Evolutionary conservation across 129 eudicot genomes (phyloP).

Genomic region (Dittrichia graveolens): DNA sequence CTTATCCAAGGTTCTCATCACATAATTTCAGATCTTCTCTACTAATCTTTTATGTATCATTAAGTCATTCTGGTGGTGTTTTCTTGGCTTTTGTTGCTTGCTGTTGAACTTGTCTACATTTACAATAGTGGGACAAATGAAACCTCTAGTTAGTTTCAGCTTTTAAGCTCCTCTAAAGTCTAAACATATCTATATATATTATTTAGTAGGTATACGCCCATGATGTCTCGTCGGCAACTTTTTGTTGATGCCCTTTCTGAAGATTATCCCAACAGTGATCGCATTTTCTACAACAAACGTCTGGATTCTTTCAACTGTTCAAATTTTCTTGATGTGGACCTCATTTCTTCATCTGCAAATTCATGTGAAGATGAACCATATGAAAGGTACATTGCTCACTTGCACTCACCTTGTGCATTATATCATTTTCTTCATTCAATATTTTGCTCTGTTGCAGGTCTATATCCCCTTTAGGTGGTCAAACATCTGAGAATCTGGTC

Average conservation of each 20-base stretch:
- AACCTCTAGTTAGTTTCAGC: neutral
- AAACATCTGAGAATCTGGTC: conserved; percentile 49
- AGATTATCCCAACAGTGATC: conserved; percentile 50
- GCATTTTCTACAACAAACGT: conserved; percentile 43
- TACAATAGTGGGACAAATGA: neutral
- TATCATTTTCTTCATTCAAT: neutral
- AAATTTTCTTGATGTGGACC: conserved; percentile 75
- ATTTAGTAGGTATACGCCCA: conserved; percentile 48
- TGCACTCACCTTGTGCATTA: neutral
- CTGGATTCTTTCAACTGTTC: conserved; percentile 59
- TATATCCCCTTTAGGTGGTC: conserved; percentile 51
- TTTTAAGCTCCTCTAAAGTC: neutral
- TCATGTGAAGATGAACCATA: conserved; percentile 78
- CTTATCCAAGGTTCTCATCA: conserved; percentile 61
- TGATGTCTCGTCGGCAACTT: conserved; percentile 49
- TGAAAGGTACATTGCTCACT: conserved; percentile 50
- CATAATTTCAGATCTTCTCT: neutral
- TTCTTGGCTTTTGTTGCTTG: conserved; percentile 1
- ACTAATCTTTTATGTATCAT: neutral
- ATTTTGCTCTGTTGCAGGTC: conserved; percentile 47
- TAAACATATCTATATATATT: neutral
- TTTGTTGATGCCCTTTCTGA: conserved; percentile 38
- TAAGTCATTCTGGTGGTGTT: neutral
- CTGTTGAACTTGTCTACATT: neutral
- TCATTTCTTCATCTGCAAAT: conserved; percentile 82